Evolutionary conservation across 352 stramenopile species (phyloP).

Genomic region (Pythium chondricola): DNA sequence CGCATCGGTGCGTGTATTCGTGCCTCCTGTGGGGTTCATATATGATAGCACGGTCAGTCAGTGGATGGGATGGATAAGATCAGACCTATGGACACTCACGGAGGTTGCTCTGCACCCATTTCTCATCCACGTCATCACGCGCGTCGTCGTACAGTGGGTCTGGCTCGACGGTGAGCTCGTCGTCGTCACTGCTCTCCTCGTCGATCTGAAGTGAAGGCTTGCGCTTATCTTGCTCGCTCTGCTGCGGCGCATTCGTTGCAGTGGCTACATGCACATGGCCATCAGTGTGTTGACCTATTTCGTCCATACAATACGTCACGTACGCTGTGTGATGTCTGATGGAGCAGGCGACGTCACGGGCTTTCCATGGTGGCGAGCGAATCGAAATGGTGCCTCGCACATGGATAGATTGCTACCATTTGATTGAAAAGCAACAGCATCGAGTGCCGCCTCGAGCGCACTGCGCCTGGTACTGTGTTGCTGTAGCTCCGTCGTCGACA

Average conservation of each 20-base stretch:
- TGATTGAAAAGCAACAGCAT: no score
- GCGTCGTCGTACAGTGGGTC: slow-evolving; percentile 65
- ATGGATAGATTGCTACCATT: no score
- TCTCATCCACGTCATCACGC: slow-evolving; percentile 56
- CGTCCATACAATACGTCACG: no score
- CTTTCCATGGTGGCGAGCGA: slow-evolving; percentile 1
- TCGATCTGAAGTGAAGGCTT: slow-evolving; percentile 22
- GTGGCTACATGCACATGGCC: not conserved
- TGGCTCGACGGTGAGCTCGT: slow-evolving; percentile 17
- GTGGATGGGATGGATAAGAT: not conserved
- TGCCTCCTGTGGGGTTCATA: slow-evolving; percentile 5
- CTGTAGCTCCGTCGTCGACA: slow-evolving; percentile 32
- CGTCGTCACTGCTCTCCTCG: slow-evolving; percentile 14
- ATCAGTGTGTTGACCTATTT: no score
- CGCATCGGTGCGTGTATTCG: slow-evolving; percentile 31
- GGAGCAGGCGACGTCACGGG: slow-evolving; percentile 14
- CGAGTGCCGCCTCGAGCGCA: slow-evolving; percentile 42
- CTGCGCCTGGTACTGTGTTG: slow-evolving; percentile 29
- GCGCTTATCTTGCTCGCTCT: slow-evolving; percentile 21
- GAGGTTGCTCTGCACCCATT: slow-evolving; percentile 67
- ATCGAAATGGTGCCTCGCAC: slow-evolving; percentile 43
- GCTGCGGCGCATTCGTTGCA: slow-evolving; percentile 24
- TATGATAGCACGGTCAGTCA: not conserved
- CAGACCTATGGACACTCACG: no score
- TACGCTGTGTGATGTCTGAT: slow-evolving; percentile 2